A percentile compares a stretch with the other conserved stretches of the same genome.
phyloP scores from a whole-genome alignment of 768 basidiomycete species.

The Leccinum truebloodii region DNA sequence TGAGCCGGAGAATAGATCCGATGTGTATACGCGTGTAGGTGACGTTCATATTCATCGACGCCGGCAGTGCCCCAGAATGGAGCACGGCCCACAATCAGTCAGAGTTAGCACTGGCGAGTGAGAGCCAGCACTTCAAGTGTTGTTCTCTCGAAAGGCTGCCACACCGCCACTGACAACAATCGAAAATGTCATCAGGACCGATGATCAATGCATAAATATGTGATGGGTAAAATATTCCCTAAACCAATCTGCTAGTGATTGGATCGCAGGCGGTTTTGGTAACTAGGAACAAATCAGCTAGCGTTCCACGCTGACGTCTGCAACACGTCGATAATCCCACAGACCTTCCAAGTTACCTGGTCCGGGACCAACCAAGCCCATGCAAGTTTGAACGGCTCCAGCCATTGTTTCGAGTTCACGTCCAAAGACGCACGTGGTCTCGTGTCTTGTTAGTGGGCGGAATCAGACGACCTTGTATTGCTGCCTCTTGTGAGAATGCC shows the following conservation, averaged over 20 bases:
- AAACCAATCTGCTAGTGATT: constrained; percentile 3
- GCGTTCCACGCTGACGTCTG: not conserved
- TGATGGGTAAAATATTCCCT: not conserved
- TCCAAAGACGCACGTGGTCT: not conserved
- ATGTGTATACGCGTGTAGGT: not conserved
- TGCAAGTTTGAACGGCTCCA: not conserved
- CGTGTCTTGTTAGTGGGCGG: not conserved
- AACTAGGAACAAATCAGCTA: not conserved
- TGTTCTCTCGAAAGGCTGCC: not conserved
- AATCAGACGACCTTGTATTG: constrained; percentile 5
- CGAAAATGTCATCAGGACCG: constrained; percentile 9
- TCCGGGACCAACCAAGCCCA: not conserved
- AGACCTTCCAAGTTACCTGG: not conserved
- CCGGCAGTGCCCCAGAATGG: constrained; percentile 1
- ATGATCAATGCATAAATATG: constrained; percentile 6
- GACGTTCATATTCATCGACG: constrained; percentile 16
- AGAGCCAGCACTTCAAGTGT: not conserved
- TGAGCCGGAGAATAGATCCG: not conserved
- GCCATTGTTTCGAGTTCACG: not conserved
- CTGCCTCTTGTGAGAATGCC: constrained; percentile 11
- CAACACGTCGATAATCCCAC: not conserved
- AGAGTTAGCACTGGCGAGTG: not conserved
- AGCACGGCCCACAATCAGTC: not conserved
- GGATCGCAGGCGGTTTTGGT: constrained; percentile 2
- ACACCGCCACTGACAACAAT: constrained; percentile 13